These are phyloP conservation scores for Colletotrichum sp. DNA, from an alignment of 2,329 filamentous ascomycete genomes.

Conservation along the genomic window DNA sequence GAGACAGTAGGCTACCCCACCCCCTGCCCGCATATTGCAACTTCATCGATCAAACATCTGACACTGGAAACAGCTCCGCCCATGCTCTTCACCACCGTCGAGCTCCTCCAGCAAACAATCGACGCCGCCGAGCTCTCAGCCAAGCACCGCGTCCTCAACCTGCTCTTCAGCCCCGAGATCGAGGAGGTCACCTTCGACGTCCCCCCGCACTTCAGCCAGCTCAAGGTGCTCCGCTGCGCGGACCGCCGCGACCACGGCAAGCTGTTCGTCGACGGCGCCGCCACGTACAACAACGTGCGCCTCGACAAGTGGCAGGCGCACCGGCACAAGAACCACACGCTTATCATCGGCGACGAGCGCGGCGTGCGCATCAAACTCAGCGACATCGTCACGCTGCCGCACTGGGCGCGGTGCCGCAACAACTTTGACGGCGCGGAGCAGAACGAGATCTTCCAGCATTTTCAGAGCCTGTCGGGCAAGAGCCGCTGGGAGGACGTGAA, in stretches of 20 bases:
- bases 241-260: neutral
- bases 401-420: conserved; percentile 2
- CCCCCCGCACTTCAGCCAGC: neutral
- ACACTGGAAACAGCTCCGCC: neutral
- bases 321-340: neutral
- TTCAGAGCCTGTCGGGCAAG: neutral
- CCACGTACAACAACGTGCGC: conserved; percentile 2
- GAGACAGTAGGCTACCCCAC: neutral
- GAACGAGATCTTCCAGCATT: neutral
- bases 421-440: neutral
- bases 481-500: neutral
- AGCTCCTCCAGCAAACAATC: neutral
- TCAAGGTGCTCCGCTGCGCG: neutral
- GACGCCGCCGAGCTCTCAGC: neutral
- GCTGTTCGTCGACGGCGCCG: neutral
- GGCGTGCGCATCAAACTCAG: neutral
- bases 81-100: neutral
- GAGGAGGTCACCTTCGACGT: neutral
- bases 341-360: neutral
- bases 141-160: neutral
- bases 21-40: neutral
- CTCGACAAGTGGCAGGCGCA: conserved; percentile 5
- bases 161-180: neutral
- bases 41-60: neutral
- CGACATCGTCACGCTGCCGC: neutral